Conservation (phyloP, 805 yeast genomes). For the Zygotorulaspora sp. region DNA sequence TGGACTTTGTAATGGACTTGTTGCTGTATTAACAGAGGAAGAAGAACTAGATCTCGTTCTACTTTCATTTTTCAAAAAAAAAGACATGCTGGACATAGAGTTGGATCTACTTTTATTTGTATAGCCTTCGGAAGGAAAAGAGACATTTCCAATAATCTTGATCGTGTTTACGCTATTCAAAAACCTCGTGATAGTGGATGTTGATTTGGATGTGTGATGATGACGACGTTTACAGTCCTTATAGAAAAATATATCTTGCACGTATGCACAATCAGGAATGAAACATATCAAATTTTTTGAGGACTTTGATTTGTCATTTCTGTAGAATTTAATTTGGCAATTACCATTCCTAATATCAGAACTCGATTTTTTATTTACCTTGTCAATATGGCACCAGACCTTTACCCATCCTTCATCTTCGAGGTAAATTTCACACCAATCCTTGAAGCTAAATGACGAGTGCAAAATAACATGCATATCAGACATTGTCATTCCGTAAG, state of each 20-base stretch:
- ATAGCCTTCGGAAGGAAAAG: conserved; percentile 11
- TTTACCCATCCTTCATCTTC: conserved; percentile 33
- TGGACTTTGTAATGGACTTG: not conserved
- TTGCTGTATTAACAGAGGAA: not conserved
- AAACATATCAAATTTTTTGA: conserved; percentile 29
- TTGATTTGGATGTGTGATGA: not conserved
- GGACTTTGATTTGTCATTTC: conserved; percentile 24
- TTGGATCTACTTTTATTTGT: conserved; percentile 8
- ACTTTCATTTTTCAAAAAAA: conserved; percentile 6
- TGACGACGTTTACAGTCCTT: conserved; percentile 10
- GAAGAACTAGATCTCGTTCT: conserved; percentile 8
- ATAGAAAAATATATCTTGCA: conserved; percentile 30
- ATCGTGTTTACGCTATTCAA: conserved; percentile 17
- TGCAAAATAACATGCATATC: conserved; percentile 30
- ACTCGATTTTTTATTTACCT: conserved; percentile 12
- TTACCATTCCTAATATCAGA: conserved; percentile 21
- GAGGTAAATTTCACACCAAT: conserved; percentile 34
- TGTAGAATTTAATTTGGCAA: conserved; percentile 29
- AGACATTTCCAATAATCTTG: conserved; percentile 25
- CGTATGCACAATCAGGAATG: conserved; percentile 27
- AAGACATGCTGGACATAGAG: conserved; percentile 13
- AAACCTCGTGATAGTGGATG: conserved; percentile 6
- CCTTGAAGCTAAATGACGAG: conserved; percentile 30
- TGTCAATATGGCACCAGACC: conserved; percentile 34
- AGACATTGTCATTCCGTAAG: conserved; percentile 25